Evolutionary conservation across 257 asterid species (phyloP), one percentile per base, ranked within the genome.

Genomic region (Orobanche coerulescens): DNA sequence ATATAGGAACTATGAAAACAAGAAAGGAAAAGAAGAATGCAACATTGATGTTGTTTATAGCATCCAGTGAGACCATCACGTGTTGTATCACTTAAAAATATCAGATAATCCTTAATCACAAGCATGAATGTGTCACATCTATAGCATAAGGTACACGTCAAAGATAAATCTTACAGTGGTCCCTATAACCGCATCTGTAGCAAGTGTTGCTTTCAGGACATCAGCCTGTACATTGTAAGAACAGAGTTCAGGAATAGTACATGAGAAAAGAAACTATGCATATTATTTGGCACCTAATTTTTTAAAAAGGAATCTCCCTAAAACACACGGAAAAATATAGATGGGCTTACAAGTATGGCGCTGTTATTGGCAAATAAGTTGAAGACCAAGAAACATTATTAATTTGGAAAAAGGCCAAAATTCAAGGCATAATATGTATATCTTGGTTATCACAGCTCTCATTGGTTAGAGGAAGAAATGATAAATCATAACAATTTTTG

Each of bases 201-300:
- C 96, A 37, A 92, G 95, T 42, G 98, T 88, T 62, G 96, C 95
- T 84, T 92, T 92, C 80, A 92, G 84, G 62, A 84, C 90, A 74
- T 88, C 86, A 65, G 63, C 34, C 98, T 92, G 84, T 49, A 69
- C 47, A 70, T 55, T 52, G 42, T 18, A 40, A 68, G 56, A 53
- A 56, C 36, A 61, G 30, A 44, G 64, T 33, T 46, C 30, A 6
- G 36, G 46, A 60, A 40, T 43, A 51, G 40, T 31, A 26, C 25
- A 46, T 11, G 13, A 55, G 36, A 19, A 60, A 48, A 68, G 19
- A 19, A 51, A 65, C 2, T 30, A 34, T 42, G 31, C 13, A 4
- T 46, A 47, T 58, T 28, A 40, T 43, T 52, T 14, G 46, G 37
- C 31, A 40, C 11, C 14, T 49, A 49, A 25, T 28, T 58, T 25